Conservation (phyloP, 768 basidiomycete genomes). For the Rhodocollybia butyracea region DNA sequence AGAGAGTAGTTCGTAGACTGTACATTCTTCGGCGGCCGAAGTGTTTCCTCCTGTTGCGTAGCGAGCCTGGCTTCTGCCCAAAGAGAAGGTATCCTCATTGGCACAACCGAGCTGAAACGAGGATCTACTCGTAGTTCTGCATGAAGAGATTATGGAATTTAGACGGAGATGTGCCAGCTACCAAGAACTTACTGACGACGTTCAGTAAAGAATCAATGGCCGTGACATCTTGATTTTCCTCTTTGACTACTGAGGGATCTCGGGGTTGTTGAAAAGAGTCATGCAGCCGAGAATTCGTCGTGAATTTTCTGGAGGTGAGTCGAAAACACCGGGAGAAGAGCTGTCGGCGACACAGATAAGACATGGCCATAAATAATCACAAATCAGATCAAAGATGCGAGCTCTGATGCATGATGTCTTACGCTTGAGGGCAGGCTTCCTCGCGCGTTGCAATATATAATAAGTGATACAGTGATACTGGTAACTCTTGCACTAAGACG, state of each 20-base stretch:
- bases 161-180: neutral
- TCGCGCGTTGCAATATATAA: too few relatives aligned
- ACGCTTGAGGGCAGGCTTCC: too few relatives aligned
- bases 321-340: neutral
- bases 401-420: too few relatives aligned
- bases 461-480: too few relatives aligned
- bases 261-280: neutral
- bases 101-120: conserved; percentile 42
- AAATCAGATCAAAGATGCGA: too few relatives aligned
- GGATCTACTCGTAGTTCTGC: conserved; percentile 9
- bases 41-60: conserved; percentile 13
- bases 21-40: neutral
- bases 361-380: too few relatives aligned
- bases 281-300: neutral
- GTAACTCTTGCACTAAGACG: too few relatives aligned
- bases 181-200: conserved; percentile 47
- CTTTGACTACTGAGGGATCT: conserved; percentile 18
- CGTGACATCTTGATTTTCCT: conserved; percentile 58
- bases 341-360: neutral
- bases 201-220: conserved; percentile 56
- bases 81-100: conserved; percentile 44
- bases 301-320: neutral
- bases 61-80: conserved; percentile 61
- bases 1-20: conserved; percentile 9
- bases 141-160: neutral